phyloP scores from a whole-genome alignment of 179 eudicot species.

The Camellia oleifera region DNA sequence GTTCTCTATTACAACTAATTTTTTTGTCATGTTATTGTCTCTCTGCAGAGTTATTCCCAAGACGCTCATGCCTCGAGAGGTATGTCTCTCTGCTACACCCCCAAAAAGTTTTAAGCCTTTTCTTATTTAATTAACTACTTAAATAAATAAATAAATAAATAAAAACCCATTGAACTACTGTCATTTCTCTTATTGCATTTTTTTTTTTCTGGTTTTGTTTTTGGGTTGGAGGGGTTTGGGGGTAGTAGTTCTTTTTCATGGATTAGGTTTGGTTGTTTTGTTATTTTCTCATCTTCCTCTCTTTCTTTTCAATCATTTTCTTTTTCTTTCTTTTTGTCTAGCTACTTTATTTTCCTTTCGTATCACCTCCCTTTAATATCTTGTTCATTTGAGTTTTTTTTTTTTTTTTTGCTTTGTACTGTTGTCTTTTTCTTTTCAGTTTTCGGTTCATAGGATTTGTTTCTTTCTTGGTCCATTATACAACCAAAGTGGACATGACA shows the following conservation, averaged over 20 bases:
- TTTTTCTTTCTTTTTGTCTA: neutral
- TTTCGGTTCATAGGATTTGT: too few species aligned
- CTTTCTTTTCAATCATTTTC: neutral
- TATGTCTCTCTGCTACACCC: slow-evolving; percentile 60
- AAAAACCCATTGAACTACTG: neutral
- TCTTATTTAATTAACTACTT: neutral
- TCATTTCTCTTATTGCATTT: neutral
- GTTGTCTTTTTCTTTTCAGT: neutral
- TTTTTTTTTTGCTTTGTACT: neutral
- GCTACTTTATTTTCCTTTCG: slow-evolving; percentile 5
- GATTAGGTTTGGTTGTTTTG: neutral
- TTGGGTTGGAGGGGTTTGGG: neutral
- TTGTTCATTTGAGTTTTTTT: neutral
- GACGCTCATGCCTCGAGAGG: slow-evolving; percentile 99
- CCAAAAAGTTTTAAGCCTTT: slow-evolving; percentile 49
- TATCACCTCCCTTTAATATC: neutral
- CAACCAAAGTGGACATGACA: too few species aligned
- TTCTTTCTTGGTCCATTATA: too few species aligned
- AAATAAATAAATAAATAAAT: neutral
- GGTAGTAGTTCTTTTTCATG: neutral
- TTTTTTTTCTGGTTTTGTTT: too few species aligned
- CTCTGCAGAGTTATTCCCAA: slow-evolving; percentile 91
- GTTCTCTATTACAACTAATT: slow-evolving; percentile 29
- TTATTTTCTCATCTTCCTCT: neutral
- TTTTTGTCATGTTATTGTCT: slow-evolving; percentile 81